A percentile compares a stretch with the other conserved stretches of the same genome.
Evolutionary conservation across 169 alveolate species (phyloP).

Genomic region (Theileria annulata): DNA sequence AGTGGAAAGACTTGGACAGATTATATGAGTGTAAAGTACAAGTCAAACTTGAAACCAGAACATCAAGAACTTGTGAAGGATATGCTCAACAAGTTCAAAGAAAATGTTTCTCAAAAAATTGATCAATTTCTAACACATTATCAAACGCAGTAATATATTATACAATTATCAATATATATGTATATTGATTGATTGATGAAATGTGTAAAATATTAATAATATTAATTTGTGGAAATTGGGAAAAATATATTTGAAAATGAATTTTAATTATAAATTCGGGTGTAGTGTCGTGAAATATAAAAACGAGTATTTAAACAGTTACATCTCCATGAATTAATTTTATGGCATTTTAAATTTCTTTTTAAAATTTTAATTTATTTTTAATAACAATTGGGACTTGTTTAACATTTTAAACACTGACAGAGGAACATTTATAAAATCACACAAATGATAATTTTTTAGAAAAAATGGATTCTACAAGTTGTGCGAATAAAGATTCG

Average conservation of each 20-base stretch:
- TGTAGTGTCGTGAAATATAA: not conserved
- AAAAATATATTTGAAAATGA: too few species aligned
- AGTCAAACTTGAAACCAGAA: constrained; percentile 41
- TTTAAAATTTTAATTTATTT: too few species aligned
- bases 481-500: too few species aligned
- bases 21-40: constrained; percentile 50
- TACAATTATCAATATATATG: not conserved
- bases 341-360: too few species aligned
- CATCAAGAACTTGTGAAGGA: constrained; percentile 38
- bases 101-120: constrained; percentile 26
- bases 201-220: not conserved
- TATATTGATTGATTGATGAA: not conserved
- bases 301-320: not conserved
- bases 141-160: constrained; percentile 36
- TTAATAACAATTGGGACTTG: not conserved
- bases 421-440: too few species aligned
- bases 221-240: not conserved
- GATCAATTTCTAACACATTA: constrained; percentile 33
- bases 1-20: constrained; percentile 75
- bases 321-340: too few species aligned
- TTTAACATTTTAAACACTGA: not conserved
- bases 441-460: not conserved
- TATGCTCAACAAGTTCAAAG: constrained; percentile 52
- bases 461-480: not conserved
- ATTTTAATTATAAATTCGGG: not conserved